Base-by-base conservation (phyloP, 2,329 filamentous ascomycete genomes). In the Fusarium metavorans region DNA sequence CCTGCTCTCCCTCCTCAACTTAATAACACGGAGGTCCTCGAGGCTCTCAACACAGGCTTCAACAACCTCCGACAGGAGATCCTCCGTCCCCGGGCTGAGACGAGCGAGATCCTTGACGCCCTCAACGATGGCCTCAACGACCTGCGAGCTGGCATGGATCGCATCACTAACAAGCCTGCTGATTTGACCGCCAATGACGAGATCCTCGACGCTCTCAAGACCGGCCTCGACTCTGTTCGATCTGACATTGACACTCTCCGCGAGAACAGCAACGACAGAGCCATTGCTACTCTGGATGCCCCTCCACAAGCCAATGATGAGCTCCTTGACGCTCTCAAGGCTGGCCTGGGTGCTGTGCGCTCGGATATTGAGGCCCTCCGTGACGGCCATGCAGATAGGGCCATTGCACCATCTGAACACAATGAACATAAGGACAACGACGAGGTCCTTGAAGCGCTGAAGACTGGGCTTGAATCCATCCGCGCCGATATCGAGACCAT, bases 151-250 rank as follows among this genome's bases (percentile, higher is more conserved):
- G 93, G 95, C 71, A 92, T 98, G 67, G 95, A 98, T 68, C 88
- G 87, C 79, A 88, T 97, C 18, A 87, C 91, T 25, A 92, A 96
- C 80, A 97, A 95, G 83, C 94, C 95, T 6, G 86, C 91, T 0
- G 95, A 97, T 77, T 88, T 96, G 82, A 95, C 93, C 1, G 92
- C 94, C 67, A 96, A 94, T 69, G 94, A 97, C 74, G 95, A 98
- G 82, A 95, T 98, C 62, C 87, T 98, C 1, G 94, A 98, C 69
- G 94, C 94, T 0, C 88, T 98, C 66, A 97, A 93, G 81, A 89
- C 92, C n/a, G 95, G 95, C 0, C 86, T 98, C 10, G 91, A 93
- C 50, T 89, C 88, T 43, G 88, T 98, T 18, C 92, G 92, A 63
- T 88, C 90, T 2, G 95, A 98, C 58, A 94, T 98, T 73, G 93